phyloP scores from a whole-genome alignment of 1,284 basidiomycete genomes.

The Apiotrichum veenhuisii region DNA sequence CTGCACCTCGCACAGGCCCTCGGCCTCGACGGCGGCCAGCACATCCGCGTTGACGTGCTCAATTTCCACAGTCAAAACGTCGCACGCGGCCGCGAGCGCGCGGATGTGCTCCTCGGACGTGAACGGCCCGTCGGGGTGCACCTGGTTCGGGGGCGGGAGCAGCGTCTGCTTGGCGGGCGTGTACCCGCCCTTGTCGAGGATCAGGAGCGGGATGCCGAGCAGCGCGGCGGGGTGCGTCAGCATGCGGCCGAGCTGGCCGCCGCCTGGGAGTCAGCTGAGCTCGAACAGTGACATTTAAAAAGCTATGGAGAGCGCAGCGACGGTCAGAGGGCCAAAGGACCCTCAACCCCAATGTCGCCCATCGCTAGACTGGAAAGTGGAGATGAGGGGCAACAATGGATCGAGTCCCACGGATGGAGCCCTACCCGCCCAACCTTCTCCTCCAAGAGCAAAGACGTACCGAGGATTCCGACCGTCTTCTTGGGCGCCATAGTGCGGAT shows the following conservation, averaged over 20 bases:
- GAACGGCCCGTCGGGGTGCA: slow-evolving; percentile 87
- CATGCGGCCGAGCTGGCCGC: slow-evolving; percentile 98
- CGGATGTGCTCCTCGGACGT: slow-evolving; percentile 74
- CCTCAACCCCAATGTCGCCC: too few species aligned
- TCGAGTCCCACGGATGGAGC: too few species aligned
- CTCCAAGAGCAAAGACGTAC: too few species aligned
- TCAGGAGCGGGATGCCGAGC: slow-evolving; percentile 78
- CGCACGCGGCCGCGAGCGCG: slow-evolving; percentile 73
- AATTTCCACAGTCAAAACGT: slow-evolving; percentile 93
- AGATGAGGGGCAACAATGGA: too few species aligned
- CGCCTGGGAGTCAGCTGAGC: slow-evolving; percentile 58
- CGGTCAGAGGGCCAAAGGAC: neutral
- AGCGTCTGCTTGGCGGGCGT: slow-evolving; percentile 90
- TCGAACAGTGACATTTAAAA: too few species aligned
- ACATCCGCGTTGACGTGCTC: slow-evolving; percentile 88
- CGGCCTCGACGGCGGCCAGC: slow-evolving; percentile 63
- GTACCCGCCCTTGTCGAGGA: slow-evolving; percentile 76
- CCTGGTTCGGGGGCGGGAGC: slow-evolving; percentile 55
- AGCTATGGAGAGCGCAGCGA: neutral
- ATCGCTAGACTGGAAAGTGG: too few species aligned
- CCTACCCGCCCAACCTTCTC: too few species aligned
- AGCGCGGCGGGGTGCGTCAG: slow-evolving; percentile 85
- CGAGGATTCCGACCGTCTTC: slow-evolving; percentile 50
- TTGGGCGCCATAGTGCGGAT: slow-evolving; percentile 36
- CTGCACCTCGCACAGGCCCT: slow-evolving; percentile 65